Evolutionary conservation across 2,329 filamentous ascomycete genomes (phyloP).

Genomic region (Botrytis paeoniae): DNA sequence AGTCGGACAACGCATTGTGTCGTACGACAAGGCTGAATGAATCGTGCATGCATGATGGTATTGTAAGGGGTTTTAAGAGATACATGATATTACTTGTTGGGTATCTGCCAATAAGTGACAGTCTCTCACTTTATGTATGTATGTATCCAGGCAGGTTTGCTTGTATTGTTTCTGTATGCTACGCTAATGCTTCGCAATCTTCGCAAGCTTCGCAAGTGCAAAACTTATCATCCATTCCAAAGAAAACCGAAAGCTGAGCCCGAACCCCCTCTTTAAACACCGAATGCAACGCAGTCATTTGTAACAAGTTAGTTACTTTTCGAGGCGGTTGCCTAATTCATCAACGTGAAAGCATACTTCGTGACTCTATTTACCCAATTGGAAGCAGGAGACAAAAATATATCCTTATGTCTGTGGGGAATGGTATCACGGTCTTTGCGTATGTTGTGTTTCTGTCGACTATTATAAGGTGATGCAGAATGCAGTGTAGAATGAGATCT

Average conservation of each 20-base stretch:
- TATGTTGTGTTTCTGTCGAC: slow-evolving; percentile 1
- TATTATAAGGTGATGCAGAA: slow-evolving; percentile 2
- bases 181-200: not conserved
- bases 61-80: not conserved
- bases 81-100: not conserved
- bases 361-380: slow-evolving; percentile 13
- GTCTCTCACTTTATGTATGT: not conserved
- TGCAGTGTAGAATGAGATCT: not conserved
- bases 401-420: not conserved
- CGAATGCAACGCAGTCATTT: slow-evolving; percentile 8
- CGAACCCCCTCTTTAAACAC: not conserved
- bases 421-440: not conserved
- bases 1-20: not conserved
- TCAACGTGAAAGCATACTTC: not conserved
- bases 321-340: slow-evolving; percentile 5
- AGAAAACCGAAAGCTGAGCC: not conserved
- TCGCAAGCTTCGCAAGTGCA: not conserved
- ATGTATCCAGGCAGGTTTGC: not conserved
- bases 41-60: not conserved
- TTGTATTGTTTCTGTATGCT: not conserved
- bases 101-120: not conserved
- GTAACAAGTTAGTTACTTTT: not conserved
- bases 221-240: not conserved
- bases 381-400: not conserved
- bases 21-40: not conserved